Conservation (phyloP, 2,329 filamentous ascomycete genomes). For the Remersonia thermophila region DNA sequence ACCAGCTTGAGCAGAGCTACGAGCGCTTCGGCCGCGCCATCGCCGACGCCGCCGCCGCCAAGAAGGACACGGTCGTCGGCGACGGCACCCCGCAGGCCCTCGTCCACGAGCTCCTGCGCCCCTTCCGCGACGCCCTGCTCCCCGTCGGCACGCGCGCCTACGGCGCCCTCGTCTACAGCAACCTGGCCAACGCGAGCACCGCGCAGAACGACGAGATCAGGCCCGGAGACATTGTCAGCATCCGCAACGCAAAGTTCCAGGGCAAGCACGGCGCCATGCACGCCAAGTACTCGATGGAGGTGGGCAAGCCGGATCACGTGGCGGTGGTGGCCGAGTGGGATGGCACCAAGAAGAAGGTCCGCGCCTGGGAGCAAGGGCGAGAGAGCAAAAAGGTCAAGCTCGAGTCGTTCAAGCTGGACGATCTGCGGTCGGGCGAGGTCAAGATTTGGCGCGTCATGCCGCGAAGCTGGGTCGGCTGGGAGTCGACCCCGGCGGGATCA, state of each 20-base stretch:
- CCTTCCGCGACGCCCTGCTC: slow-evolving; percentile 58
- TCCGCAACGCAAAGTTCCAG: slow-evolving; percentile 89
- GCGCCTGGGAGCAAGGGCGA: slow-evolving; percentile 87
- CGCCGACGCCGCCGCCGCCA: slow-evolving; percentile 52
- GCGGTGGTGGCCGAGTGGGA: slow-evolving; percentile 93
- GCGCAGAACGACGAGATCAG: slow-evolving; percentile 88
- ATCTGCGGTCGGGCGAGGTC: slow-evolving; percentile 85
- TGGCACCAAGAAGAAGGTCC: slow-evolving; percentile 93
- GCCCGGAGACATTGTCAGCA: slow-evolving; percentile 76
- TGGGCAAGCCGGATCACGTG: slow-evolving; percentile 81
- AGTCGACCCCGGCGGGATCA: slow-evolving; percentile 43
- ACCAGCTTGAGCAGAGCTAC: slow-evolving; percentile 82
- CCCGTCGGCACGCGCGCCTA: slow-evolving; percentile 85
- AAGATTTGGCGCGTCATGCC: slow-evolving; percentile 96
- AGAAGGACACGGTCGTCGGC: slow-evolving; percentile 69
- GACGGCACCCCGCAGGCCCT: slow-evolving; percentile 73
- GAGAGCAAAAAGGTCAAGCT: slow-evolving; percentile 89
- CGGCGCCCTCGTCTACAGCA: slow-evolving; percentile 85
- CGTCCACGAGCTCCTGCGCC: slow-evolving; percentile 65
- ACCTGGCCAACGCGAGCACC: slow-evolving; percentile 86
- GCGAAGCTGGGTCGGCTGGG: slow-evolving; percentile 86
- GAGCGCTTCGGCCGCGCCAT: slow-evolving; percentile 70
- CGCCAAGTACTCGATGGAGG: slow-evolving; percentile 79
- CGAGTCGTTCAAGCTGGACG: slow-evolving; percentile 88
- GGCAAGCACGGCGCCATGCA: slow-evolving; percentile 94